Evolutionary conservation across 495 filamentous ascomycete species (phyloP), one percentile per base, ranked within the genome.

Genomic region (Penicillium steckii): DNA sequence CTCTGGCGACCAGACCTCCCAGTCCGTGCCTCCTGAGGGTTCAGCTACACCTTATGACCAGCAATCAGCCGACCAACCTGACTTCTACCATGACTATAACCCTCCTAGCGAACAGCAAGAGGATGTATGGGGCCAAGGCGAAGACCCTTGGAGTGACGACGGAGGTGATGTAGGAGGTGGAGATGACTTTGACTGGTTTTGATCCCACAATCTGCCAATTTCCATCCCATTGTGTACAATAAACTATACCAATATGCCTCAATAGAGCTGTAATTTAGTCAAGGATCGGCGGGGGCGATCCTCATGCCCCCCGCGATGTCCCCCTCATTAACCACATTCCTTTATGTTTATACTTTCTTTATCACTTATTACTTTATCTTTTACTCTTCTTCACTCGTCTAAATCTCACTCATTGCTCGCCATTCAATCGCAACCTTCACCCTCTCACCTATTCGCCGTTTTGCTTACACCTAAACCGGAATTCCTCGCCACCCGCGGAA

Each of bases 141-240:
- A 71, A n/a, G 72, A 76, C 53, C 71, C 70, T 10, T 76, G 75
- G 72, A 55, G 59, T 18, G 64, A 58, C 21, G 62, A 53, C 27
- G 65, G 54, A 29, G 67, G 50, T 9, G 69, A 58, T 19, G 70
- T 49, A 10, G 71, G 56, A 10, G 73, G 66, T 7, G 69, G 63
- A 43, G 74, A 76, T 48, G 67, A 66, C 55, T 69, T 53, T 48
- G 68, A 70, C 51, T 73, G 55, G 50, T 73, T 71, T 27, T 68
- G 56, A 51, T 48, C 18, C 33, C 7, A 6, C 19, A 21, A 17
- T 10, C n/a, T n/a, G n/a, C n/a, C n/a, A n/a, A n/a, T n/a, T n/a
- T n/a, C n/a, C n/a, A n/a, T 23, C 15, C 8, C 15, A 23, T 7
- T 27, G 8, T 60, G 55, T 65, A 60, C 41, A 56, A 29, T 56